Conservation (phyloP, 2,329 filamentous ascomycete species). For the Mycosphaerella sp. region DNA sequence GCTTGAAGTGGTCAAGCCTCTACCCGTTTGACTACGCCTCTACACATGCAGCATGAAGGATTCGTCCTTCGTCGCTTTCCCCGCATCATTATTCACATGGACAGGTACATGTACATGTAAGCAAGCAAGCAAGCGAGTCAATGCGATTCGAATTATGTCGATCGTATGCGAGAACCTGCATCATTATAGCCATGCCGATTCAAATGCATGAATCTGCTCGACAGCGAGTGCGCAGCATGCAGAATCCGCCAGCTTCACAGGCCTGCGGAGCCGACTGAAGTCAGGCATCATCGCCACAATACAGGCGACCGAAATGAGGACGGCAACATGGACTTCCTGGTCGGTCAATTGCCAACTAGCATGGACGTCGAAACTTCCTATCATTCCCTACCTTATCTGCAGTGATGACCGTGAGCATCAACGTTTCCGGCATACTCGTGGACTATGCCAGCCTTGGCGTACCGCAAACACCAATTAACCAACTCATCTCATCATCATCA, state of each 20-base stretch:
- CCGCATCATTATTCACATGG: slow-evolving; percentile 6
- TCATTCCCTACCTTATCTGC: background rate
- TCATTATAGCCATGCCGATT: too few relatives aligned
- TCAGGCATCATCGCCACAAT: background rate
- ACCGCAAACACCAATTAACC: too few relatives aligned
- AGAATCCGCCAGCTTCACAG: background rate
- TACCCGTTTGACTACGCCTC: background rate
- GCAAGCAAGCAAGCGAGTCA: background rate
- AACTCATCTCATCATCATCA: too few relatives aligned
- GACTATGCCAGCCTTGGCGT: background rate
- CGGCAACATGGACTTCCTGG: background rate
- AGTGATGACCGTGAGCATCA: background rate
- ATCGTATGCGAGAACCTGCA: background rate
- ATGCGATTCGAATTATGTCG: background rate
- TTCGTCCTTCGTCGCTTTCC: slow-evolving; percentile 1
- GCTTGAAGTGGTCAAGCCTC: slow-evolving; percentile 5
- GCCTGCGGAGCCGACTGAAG: background rate
- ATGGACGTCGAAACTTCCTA: background rate
- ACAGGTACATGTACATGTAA: background rate
- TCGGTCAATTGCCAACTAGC: background rate
- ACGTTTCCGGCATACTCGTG: background rate
- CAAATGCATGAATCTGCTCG: background rate
- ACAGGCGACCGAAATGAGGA: too few relatives aligned
- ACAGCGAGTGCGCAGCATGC: background rate
- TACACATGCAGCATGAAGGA: background rate